Percentiles rank a stretch among this genome's conserved stretches.
phyloP scores from a whole-genome alignment of 768 basidiomycete genomes.

The Kwoniella mangroviensis region DNA sequence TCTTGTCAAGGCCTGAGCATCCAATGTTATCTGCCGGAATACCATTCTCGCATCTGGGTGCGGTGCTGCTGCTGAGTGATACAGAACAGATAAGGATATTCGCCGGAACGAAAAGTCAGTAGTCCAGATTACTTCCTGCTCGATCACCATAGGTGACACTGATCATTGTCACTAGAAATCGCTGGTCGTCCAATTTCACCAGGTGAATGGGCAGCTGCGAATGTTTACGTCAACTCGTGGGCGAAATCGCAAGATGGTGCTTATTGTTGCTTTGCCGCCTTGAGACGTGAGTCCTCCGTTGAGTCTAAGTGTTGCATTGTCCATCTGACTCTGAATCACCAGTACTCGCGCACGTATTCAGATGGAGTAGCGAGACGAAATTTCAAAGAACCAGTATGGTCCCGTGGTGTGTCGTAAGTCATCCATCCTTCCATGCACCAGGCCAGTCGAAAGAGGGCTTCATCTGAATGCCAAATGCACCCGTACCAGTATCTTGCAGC shows the following conservation, averaged over 20 bases:
- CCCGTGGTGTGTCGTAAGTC: slow-evolving; percentile 26
- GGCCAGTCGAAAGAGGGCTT: background rate
- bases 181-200: slow-evolving; percentile 28
- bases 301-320: background rate
- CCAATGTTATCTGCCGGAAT: slow-evolving; percentile 25
- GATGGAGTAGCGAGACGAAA: slow-evolving; percentile 18
- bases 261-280: slow-evolving; percentile 18
- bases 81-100: slow-evolving; percentile 31
- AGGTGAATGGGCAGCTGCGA: slow-evolving; percentile 30
- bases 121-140: background rate
- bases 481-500: slow-evolving; percentile 20
- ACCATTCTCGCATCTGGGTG: slow-evolving; percentile 30
- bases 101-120: slow-evolving; percentile 31
- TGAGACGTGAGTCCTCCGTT: slow-evolving; percentile 16
- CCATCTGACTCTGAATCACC: background rate
- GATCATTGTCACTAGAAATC: slow-evolving; percentile 4
- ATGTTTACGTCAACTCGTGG: slow-evolving; percentile 32
- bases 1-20: background rate
- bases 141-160: no score
- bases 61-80: slow-evolving; percentile 28
- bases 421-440: no score
- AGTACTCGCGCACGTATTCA: slow-evolving; percentile 25
- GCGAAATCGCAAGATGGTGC: slow-evolving; percentile 27
- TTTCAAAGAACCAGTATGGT: slow-evolving; percentile 24
- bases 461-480: background rate